Conservation (phyloP, 768 basidiomycete species). For the Serpula lacrymans region DNA sequence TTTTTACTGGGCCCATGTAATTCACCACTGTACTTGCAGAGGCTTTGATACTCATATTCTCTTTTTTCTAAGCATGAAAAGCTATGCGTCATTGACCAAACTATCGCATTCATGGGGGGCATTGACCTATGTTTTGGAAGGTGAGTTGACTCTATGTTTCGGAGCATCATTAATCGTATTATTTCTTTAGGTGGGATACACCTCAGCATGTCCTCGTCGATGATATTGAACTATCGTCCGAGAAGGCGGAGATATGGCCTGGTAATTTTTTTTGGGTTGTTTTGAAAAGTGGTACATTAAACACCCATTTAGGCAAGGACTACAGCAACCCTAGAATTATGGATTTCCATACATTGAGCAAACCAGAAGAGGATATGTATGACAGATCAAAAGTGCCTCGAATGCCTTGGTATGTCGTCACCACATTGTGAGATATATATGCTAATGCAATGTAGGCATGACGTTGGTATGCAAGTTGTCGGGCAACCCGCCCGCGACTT, state of each 20-base stretch:
- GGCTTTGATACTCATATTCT: slow-evolving; percentile 3
- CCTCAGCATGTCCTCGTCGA: slow-evolving; percentile 90
- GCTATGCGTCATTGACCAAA: slow-evolving; percentile 93
- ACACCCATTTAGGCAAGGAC: slow-evolving; percentile 68
- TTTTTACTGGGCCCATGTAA: slow-evolving; percentile 97
- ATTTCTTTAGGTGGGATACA: slow-evolving; percentile 79
- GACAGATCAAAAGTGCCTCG: slow-evolving; percentile 85
- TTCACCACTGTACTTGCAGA: slow-evolving; percentile 20
- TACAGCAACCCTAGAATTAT: slow-evolving; percentile 86
- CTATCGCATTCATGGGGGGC: slow-evolving; percentile 98
- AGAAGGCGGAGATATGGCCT: slow-evolving; percentile 79
- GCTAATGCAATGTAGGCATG: slow-evolving; percentile 63
- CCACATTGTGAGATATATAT: neutral
- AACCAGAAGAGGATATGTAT: slow-evolving; percentile 94
- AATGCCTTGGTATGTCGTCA: slow-evolving; percentile 85
- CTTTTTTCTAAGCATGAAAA: slow-evolving; percentile 79
- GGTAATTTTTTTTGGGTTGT: slow-evolving; percentile 42
- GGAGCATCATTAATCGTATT: slow-evolving; percentile 3
- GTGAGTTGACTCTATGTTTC: slow-evolving; percentile 26
- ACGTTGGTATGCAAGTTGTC: slow-evolving; percentile 92
- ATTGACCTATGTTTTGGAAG: slow-evolving; percentile 92
- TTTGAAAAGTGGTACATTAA: slow-evolving; percentile 1
- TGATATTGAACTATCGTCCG: slow-evolving; percentile 62
- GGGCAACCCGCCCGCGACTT: slow-evolving; percentile 95
- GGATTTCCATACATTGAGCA: slow-evolving; percentile 84